A percentile compares a stretch with the other conserved stretches of the same genome.
Conservation (phyloP, 768 basidiomycete species). For the Gymnopilus junonius region DNA sequence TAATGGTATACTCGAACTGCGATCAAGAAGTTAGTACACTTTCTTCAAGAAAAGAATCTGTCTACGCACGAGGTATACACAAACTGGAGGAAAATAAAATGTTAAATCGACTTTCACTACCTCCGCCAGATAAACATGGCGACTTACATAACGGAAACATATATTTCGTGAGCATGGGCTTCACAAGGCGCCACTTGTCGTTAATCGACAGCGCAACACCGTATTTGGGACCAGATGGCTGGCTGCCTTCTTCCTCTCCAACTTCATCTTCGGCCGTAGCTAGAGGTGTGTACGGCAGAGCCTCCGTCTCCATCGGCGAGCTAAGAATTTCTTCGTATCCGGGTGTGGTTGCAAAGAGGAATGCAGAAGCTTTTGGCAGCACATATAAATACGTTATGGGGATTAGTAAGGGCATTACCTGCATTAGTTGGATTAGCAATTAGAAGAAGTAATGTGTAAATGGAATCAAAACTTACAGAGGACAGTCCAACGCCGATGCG, state of each 20-base stretch:
- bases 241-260: conserved; percentile 46
- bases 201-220: conserved; percentile 57
- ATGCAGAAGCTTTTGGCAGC: conserved; percentile 64
- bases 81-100: conserved; percentile 29
- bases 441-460: conserved; percentile 2
- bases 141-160: conserved; percentile 93
- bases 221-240: conserved; percentile 41
- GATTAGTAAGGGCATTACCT: conserved; percentile 85
- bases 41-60: not conserved
- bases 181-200: conserved; percentile 85
- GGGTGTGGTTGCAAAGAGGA: conserved; percentile 45
- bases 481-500: conserved; percentile 82
- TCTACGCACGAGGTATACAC: conserved; percentile 48
- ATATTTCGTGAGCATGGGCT: conserved; percentile 78
- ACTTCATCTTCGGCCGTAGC: conserved; percentile 42
- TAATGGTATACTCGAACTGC: conserved; percentile 91
- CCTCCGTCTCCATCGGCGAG: conserved; percentile 31
- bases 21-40: not conserved
- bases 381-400: conserved; percentile 79
- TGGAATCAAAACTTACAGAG: conserved; percentile 53
- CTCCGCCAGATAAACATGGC: too few relatives aligned
- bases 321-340: conserved; percentile 42
- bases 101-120: too few relatives aligned
- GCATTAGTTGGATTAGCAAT: not conserved
- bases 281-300: conserved; percentile 50